phyloP scores from a whole-genome alignment of 305 asterid species.

The Solanum hybrid region DNA sequence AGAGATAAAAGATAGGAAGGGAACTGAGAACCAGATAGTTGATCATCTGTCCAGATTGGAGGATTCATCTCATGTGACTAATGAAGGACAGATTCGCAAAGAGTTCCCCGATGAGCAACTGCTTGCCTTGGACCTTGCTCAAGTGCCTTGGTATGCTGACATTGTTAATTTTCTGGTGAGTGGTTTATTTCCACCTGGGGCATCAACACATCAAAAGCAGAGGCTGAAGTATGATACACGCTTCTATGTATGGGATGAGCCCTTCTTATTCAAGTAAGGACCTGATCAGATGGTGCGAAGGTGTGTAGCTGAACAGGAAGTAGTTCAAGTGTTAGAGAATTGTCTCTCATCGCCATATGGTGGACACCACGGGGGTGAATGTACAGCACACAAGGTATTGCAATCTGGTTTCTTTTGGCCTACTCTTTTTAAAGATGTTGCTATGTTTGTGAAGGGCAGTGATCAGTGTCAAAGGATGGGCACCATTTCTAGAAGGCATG shows the following conservation, averaged over 20 bases:
- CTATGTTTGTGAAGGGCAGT: neutral
- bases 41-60: too few species aligned
- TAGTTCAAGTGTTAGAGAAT: too few species aligned
- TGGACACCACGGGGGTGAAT: neutral
- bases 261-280: neutral
- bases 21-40: too few species aligned
- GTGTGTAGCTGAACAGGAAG: neutral
- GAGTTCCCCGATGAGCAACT: too few species aligned
- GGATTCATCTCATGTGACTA: too few species aligned
- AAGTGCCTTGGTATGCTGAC: neutral
- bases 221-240: neutral
- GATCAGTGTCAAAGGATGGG: neutral
- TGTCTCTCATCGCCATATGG: neutral
- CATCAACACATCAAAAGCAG: neutral
- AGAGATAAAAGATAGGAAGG: too few species aligned
- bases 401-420: neutral
- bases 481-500: neutral
- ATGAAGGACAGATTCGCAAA: too few species aligned
- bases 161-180: neutral
- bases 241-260: neutral
- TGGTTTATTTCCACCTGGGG: neutral
- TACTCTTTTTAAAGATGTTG: neutral
- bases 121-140: neutral
- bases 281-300: neutral
- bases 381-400: neutral